Percentiles rank a stretch among this genome's conserved stretches.
Conservation (phyloP, 2,329 filamentous ascomycete genomes). For the Rhynchosporium secalis region DNA sequence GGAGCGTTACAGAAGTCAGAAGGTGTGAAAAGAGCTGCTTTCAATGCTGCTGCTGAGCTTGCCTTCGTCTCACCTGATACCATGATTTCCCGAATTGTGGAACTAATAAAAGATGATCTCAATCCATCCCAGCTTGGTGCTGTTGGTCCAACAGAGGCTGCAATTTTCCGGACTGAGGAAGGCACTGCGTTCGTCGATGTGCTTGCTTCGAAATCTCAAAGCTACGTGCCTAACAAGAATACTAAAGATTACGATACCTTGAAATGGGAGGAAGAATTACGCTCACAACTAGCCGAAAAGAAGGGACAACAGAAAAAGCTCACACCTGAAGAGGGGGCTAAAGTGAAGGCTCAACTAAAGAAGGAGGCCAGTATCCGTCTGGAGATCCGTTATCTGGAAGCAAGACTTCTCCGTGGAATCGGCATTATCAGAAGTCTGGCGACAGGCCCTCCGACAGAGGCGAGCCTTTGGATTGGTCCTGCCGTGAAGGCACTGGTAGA, state of each 20-base stretch:
- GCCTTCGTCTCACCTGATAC: constrained; percentile 88
- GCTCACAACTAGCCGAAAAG: constrained; percentile 85
- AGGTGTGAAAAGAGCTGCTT: constrained; percentile 68
- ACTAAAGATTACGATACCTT: constrained; percentile 92
- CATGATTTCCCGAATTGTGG: constrained; percentile 74
- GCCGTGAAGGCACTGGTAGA: constrained; percentile 73
- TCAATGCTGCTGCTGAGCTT: constrained; percentile 82
- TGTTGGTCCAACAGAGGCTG: constrained; percentile 83
- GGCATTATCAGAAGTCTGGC: constrained; percentile 83
- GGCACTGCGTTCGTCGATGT: constrained; percentile 89
- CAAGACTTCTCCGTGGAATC: constrained; percentile 75
- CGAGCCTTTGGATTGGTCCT: constrained; percentile 82
- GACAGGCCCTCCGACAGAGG: constrained; percentile 84
- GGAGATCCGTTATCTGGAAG: constrained; percentile 68
- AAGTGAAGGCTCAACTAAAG: constrained; percentile 85
- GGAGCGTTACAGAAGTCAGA: constrained; percentile 40
- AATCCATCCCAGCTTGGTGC: constrained; percentile 66
- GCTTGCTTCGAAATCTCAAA: constrained; percentile 75
- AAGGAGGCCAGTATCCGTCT: constrained; percentile 81
- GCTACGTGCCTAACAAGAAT: constrained; percentile 76
- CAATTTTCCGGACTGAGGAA: constrained; percentile 88
- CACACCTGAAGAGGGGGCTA: constrained; percentile 82
- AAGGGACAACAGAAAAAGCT: constrained; percentile 91
- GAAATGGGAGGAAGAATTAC: constrained; percentile 95
- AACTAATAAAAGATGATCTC: constrained; percentile 73